A percentile compares a stretch with the other conserved stretches of the same genome.
Evolutionary conservation across 2,329 filamentous ascomycete species (phyloP).

Genomic region (Amesomyces nigricolor): DNA sequence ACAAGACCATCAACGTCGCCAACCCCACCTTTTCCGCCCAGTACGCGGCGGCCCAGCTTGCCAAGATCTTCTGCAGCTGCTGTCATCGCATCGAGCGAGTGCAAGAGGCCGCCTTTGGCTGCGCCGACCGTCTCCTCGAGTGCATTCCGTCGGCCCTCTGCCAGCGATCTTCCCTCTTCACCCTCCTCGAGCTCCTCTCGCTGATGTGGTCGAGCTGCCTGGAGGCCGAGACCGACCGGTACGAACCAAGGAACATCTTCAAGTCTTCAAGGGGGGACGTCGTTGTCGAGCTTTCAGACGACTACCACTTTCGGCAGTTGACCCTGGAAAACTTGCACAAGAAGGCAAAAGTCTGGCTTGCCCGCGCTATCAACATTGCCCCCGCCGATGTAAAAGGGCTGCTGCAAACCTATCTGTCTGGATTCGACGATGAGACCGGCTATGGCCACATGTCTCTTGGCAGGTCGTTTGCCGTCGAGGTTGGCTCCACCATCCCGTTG

Average conservation of each 20-base stretch:
- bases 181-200: conserved; percentile 82
- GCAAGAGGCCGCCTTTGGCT: conserved; percentile 76
- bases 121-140: conserved; percentile 78
- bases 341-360: conserved; percentile 75
- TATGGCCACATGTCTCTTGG: conserved; percentile 91
- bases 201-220: conserved; percentile 95
- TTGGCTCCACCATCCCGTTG: conserved; percentile 78
- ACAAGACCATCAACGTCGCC: conserved; percentile 64
- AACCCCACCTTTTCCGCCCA: conserved; percentile 81
- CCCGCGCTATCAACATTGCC: conserved; percentile 71
- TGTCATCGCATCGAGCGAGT: conserved; percentile 91
- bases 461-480: conserved; percentile 87
- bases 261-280: conserved; percentile 72
- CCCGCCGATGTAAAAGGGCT: conserved; percentile 92
- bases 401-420: conserved; percentile 91
- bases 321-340: conserved; percentile 75
- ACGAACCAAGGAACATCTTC: conserved; percentile 78
- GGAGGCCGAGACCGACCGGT: conserved; percentile 90
- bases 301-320: conserved; percentile 72
- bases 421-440: conserved; percentile 83
- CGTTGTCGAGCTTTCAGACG: conserved; percentile 85
- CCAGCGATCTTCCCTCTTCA: conserved; percentile 84
- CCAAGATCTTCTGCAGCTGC: conserved; percentile 76
- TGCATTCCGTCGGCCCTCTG: conserved; percentile 86
- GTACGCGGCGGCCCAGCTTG: conserved; percentile 83